Base-by-base conservation (phyloP, 768 basidiomycete species). In the Russula earlei region DNA sequence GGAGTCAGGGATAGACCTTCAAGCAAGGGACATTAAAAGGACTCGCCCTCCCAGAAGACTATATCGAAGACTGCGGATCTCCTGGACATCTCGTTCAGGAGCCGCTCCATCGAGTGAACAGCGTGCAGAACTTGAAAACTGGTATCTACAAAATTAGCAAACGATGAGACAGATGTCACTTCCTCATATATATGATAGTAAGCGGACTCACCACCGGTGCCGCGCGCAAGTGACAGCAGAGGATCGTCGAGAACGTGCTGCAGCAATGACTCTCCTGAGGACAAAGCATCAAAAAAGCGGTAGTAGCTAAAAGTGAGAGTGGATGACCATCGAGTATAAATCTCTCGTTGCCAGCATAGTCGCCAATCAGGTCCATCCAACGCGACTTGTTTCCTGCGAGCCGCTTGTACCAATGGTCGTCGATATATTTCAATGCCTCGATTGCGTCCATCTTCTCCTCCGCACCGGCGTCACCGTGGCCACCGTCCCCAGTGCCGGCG, bases 361-460 rank as follows among this genome's bases (percentile, higher is more conserved):
- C 85, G 4, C 83, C 83, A 27, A 86, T 68, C 9, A 86, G 71
- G 65, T 86, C 84, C 83, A 86, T 85, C 80, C 77, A 79, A 54
- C 79, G 65, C 12, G 72, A 75, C 25, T 64, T 56, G 55, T 71
- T 68, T 63, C 67, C 69, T 25, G 67, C 65, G 12, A 57, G 3
- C n/a, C 47, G 41, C 27, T 66, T 59, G 56, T 73, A 77, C 77
- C 77, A 79, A 43, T 54, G 55, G 14, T 56, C 59, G 59, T 76
- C 74, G 7, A 76, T 52, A 52, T 60, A 59, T 19, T 61, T 52
- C 15, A 75, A 51, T 2, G 72, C 67, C 14, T 64, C 48, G 12
- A 50, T 17, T 8, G 47, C 46, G 22, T 40, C 19, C 51, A 60
- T 57, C 31, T 19, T 51, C 38, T 27, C 24, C 3, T 41, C 31